Evolutionary conservation across 2,329 filamentous ascomycete species (phyloP).

Genomic region (Coleophoma eucalyptorum): DNA sequence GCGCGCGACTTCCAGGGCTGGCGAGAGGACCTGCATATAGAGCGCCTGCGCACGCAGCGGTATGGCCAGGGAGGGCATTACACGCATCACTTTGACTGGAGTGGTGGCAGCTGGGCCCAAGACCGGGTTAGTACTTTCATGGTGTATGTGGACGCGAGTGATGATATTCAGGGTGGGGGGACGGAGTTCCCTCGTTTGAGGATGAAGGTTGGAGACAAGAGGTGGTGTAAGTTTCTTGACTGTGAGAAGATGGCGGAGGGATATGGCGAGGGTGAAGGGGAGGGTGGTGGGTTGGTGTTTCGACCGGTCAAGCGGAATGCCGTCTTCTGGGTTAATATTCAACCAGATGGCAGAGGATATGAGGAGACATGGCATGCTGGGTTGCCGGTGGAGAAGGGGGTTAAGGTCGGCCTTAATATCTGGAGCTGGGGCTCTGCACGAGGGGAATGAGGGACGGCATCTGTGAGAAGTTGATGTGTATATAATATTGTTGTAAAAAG

Average conservation of each 20-base stretch:
- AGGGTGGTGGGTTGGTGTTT: constrained; percentile 31
- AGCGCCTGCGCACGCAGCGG: constrained; percentile 56
- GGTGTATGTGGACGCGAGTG: constrained; percentile 49
- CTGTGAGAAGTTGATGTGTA: too few relatives aligned
- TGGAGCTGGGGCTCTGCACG: constrained; percentile 50
- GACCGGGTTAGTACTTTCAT: constrained; percentile 55
- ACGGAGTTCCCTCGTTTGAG: constrained; percentile 51
- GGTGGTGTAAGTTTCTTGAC: constrained; percentile 56
- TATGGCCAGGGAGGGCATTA: constrained; percentile 60
- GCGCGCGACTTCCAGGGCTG: constrained; percentile 57
- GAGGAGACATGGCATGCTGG: constrained; percentile 59
- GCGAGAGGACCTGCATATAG: constrained; percentile 52
- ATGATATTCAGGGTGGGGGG: constrained; percentile 49
- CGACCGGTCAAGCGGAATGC: constrained; percentile 54
- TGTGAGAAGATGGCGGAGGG: constrained; percentile 31
- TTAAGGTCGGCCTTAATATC: constrained; percentile 60
- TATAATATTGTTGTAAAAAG: too few relatives aligned
- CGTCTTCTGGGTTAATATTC: constrained; percentile 60
- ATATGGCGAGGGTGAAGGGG: constrained; percentile 14
- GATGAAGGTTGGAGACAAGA: constrained; percentile 35
- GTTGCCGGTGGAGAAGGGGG: constrained; percentile 49
- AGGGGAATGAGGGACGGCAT: background rate
- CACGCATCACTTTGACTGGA: constrained; percentile 56
- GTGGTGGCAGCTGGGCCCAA: constrained; percentile 30
- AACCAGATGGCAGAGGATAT: constrained; percentile 49